Evolutionary conservation across 495 filamentous ascomycete genomes (phyloP).

Genomic region (Talaromyces wortmannii): DNA sequence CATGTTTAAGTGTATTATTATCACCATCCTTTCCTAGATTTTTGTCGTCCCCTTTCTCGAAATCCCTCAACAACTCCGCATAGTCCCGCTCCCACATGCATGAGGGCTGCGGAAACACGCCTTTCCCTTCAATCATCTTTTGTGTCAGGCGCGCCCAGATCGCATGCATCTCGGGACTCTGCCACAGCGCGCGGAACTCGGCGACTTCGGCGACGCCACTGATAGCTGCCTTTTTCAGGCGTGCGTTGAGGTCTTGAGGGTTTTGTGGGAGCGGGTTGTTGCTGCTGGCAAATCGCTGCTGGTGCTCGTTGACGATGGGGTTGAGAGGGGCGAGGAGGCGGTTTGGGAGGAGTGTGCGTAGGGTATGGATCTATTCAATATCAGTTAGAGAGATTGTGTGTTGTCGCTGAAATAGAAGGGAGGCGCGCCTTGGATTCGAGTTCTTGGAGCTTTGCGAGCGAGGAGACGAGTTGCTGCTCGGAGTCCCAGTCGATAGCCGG

Average conservation of each 20-base stretch:
- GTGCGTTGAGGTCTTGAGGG: conserved; percentile 17
- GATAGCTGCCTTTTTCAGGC: conserved; percentile 18
- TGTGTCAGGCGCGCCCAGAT: conserved; percentile 30
- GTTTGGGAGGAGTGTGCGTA: conserved; percentile 32
- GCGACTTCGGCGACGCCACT: conserved; percentile 21
- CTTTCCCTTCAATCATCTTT: conserved; percentile 26
- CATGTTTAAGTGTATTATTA: conserved; percentile 5
- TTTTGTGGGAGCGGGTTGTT: conserved; percentile 15
- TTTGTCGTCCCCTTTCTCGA: conserved; percentile 18
- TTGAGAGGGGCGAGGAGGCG: conserved; percentile 28
- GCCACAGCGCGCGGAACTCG: conserved; percentile 29
- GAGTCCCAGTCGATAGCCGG: conserved; percentile 18
- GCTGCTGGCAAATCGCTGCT: conserved; percentile 1
- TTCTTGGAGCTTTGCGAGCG: conserved; percentile 36
- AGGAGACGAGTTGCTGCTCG: conserved; percentile 34
- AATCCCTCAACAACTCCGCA: conserved; percentile 23
- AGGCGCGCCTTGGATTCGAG: conserved; percentile 27
- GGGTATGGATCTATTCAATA: conserved; percentile 29
- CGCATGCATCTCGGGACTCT: conserved; percentile 23
- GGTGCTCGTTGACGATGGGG: conserved; percentile 21
- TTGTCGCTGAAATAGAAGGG: not conserved
- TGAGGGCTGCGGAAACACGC: conserved; percentile 26
- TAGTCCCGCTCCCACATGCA: conserved; percentile 39
- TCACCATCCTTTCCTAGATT: not conserved
- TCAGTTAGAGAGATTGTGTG: not conserved